Conservation (phyloP, 78 protist genomes). For the Chrysochromulina parva region DNA sequence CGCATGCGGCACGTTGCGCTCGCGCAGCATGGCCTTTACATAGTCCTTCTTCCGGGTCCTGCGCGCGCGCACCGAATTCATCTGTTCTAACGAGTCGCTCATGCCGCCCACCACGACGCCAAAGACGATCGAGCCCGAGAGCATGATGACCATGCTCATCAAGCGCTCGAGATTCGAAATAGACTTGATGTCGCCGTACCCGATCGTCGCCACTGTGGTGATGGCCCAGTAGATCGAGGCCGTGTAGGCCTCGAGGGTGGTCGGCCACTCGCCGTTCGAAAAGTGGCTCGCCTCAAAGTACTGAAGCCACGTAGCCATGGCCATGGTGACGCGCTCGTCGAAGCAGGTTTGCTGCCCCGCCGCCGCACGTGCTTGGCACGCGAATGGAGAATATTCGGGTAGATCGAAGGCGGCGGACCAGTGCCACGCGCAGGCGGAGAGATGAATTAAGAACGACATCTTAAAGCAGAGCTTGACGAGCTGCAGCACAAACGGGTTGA, state of each 20-base stretch:
- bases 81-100: background rate
- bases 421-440: conserved; percentile 10
- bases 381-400: no score
- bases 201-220: conserved; percentile 8
- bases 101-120: background rate
- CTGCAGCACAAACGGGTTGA: background rate
- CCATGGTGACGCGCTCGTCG: no score
- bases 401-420: background rate
- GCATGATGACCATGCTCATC: background rate
- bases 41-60: no score
- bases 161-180: background rate
- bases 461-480: background rate
- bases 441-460: background rate
- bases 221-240: conserved; percentile 2
- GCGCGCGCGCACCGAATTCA: background rate
- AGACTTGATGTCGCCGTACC: conserved; percentile 8
- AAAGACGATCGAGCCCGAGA: background rate
- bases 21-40: background rate
- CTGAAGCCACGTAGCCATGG: no score
- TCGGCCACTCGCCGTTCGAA: no score
- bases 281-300: no score
- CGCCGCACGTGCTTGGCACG: no score
- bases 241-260: background rate
- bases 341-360: no score
- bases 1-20: background rate